Evolutionary conservation across 2,329 filamentous ascomycete genomes (phyloP).

Genomic region (Purpureocillium takamizusanense): DNA sequence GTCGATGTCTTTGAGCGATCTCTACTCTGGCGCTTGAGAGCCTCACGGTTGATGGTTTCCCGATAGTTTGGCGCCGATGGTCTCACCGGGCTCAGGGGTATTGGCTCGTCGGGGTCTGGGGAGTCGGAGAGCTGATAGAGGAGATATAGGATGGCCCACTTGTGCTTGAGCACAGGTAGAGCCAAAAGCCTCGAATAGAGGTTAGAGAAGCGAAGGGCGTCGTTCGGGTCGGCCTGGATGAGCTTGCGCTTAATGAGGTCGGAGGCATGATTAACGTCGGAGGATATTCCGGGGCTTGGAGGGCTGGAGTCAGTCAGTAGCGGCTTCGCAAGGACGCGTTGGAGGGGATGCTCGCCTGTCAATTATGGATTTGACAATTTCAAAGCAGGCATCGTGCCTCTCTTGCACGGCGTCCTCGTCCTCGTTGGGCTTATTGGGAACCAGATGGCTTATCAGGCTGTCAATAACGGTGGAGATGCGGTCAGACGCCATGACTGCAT

Average conservation of each 20-base stretch:
- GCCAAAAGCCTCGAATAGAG: constrained; percentile 82
- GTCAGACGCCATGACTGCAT: constrained; percentile 49
- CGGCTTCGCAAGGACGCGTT: not conserved
- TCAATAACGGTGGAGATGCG: constrained; percentile 74
- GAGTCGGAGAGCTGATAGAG: constrained; percentile 75
- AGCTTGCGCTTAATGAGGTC: constrained; percentile 88
- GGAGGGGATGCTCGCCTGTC: constrained; percentile 32
- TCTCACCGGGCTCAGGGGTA: constrained; percentile 34
- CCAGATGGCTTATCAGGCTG: constrained; percentile 65
- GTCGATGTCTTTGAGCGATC: constrained; percentile 27
- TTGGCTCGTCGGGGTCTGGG: constrained; percentile 43
- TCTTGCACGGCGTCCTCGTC: constrained; percentile 60
- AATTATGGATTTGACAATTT: constrained; percentile 40
- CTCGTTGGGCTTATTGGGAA: constrained; percentile 57
- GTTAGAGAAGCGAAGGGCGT: constrained; percentile 80
- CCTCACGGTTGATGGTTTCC: constrained; percentile 26
- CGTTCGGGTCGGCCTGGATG: constrained; percentile 65
- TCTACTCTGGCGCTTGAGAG: constrained; percentile 25
- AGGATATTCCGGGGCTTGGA: constrained; percentile 44
- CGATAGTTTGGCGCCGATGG: constrained; percentile 27
- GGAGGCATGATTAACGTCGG: constrained; percentile 83
- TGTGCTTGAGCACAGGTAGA: constrained; percentile 87
- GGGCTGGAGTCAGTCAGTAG: constrained; percentile 23
- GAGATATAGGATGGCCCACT: constrained; percentile 94
- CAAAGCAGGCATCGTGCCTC: constrained; percentile 55